Conservation (phyloP, 2,329 filamentous ascomycete species). For the Monosporascus sp. region DNA sequence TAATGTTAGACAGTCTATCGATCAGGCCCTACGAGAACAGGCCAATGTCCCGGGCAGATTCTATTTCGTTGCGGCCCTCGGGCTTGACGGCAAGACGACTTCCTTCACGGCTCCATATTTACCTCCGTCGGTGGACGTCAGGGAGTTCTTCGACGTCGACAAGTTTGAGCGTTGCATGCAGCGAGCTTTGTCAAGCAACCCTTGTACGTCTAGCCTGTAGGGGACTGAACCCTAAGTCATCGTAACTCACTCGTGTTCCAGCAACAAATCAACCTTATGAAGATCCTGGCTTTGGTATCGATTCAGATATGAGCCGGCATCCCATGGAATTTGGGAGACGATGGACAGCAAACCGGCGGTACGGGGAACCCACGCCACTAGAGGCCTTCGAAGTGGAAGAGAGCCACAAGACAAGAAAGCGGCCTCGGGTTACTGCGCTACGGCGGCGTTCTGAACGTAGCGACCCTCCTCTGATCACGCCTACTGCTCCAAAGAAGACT, state of each 20-base stretch:
- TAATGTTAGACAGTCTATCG: conserved; percentile 37
- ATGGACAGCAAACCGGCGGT: conserved; percentile 9
- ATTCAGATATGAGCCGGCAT: conserved; percentile 9
- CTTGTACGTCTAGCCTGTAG: not conserved
- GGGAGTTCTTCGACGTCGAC: conserved; percentile 41
- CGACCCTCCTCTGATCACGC: conserved; percentile 31
- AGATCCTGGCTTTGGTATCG: conserved; percentile 11
- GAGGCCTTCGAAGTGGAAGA: conserved; percentile 24
- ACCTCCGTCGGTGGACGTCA: conserved; percentile 20
- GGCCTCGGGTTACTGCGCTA: conserved; percentile 22
- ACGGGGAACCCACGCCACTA: conserved; percentile 9
- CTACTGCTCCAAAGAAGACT: conserved; percentile 33
- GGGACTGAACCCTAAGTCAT: not conserved
- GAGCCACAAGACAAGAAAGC: conserved; percentile 31
- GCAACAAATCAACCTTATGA: conserved; percentile 10
- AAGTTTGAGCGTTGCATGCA: conserved; percentile 35
- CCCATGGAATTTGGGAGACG: conserved; percentile 7
- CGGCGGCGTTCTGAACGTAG: conserved; percentile 35
- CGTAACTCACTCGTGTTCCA: conserved; percentile 6
- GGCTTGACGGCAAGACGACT: conserved; percentile 40
- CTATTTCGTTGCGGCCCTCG: conserved; percentile 48
- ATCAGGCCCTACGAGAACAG: conserved; percentile 44
- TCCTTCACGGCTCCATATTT: conserved; percentile 29
- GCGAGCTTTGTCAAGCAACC: conserved; percentile 35
- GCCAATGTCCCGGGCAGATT: conserved; percentile 46